These are phyloP conservation scores for Auricularia sp. DNA, from an alignment of 768 basidiomycete species.

Conservation along the genomic window DNA sequence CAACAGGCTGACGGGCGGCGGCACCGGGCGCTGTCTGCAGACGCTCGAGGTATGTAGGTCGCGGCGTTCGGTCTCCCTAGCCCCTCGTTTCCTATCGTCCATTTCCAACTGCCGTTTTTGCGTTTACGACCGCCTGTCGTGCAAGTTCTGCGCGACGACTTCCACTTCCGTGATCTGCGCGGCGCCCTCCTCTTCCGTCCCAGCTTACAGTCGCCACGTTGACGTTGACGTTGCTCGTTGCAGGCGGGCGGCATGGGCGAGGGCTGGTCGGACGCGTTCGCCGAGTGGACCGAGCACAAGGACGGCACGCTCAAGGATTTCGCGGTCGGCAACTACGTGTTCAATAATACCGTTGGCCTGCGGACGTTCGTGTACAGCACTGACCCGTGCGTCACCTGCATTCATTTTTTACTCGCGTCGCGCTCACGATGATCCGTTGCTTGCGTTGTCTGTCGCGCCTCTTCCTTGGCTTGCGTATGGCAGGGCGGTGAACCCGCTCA, in stretches of 20 bases:
- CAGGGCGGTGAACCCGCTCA: slow-evolving; percentile 31
- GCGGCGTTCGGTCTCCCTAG: too few relatives aligned
- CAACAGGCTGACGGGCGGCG: slow-evolving; percentile 42
- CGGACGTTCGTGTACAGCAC: slow-evolving; percentile 49
- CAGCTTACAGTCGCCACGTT: too few relatives aligned
- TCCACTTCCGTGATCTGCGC: too few relatives aligned
- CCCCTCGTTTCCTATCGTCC: too few relatives aligned
- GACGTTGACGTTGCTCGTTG: too few relatives aligned
- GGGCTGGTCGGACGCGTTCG: slow-evolving; percentile 32
- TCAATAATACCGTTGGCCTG: slow-evolving; percentile 39
- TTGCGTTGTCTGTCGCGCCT: too few relatives aligned
- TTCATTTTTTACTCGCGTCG: too few relatives aligned
- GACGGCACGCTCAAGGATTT: slow-evolving; percentile 25
- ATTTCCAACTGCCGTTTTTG: too few relatives aligned
- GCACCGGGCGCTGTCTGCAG: slow-evolving; percentile 49
- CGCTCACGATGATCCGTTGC: too few relatives aligned
- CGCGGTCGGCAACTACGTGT: slow-evolving; percentile 43
- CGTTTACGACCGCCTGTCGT: too few relatives aligned
- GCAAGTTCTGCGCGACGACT: too few relatives aligned
- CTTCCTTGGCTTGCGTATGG: background rate
- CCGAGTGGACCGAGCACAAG: slow-evolving; percentile 27
- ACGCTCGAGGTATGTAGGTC: slow-evolving; percentile 30
- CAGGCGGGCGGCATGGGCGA: slow-evolving; percentile 55
- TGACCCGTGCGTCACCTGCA: slow-evolving; percentile 24
- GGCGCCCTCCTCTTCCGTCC: too few relatives aligned